phyloP scores from a whole-genome alignment of 805 yeast genomes.

The Metschnikowia colocasiae region DNA sequence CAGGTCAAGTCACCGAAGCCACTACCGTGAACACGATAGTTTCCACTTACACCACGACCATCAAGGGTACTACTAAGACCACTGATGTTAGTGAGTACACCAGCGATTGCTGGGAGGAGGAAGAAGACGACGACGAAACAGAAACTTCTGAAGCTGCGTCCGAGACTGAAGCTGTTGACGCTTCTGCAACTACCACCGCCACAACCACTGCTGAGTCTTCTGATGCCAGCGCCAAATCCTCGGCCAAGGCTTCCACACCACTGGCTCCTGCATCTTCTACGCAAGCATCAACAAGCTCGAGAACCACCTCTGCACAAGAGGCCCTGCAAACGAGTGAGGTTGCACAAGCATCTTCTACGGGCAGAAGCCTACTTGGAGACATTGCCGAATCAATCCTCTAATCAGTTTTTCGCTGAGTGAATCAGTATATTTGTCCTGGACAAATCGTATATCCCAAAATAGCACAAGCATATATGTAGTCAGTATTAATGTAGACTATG shows the following conservation, averaged over 20 bases:
- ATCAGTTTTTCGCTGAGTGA: not conserved
- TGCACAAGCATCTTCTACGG: constrained; percentile 6
- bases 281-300: not conserved
- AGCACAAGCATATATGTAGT: not conserved
- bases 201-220: not conserved
- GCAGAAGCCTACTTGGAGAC: constrained; percentile 2
- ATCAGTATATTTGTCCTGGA: not conserved
- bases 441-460: not conserved
- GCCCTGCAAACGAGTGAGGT: not conserved
- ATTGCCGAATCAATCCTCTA: not conserved
- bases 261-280: not conserved
- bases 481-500: not conserved
- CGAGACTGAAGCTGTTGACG: not conserved
- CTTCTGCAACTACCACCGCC: not conserved
- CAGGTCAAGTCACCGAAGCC: constrained; percentile 12
- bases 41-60: constrained; percentile 12
- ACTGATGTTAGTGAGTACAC: constrained; percentile 10
- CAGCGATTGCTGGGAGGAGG: constrained; percentile 16
- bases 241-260: not conserved
- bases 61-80: constrained; percentile 3
- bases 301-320: not conserved
- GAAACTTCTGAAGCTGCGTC: constrained; percentile 3
- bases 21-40: constrained; percentile 10
- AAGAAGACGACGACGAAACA: constrained; percentile 11
- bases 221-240: not conserved